Conservation (phyloP, 495 filamentous ascomycete genomes). For the Penicillium longicatenatum region DNA sequence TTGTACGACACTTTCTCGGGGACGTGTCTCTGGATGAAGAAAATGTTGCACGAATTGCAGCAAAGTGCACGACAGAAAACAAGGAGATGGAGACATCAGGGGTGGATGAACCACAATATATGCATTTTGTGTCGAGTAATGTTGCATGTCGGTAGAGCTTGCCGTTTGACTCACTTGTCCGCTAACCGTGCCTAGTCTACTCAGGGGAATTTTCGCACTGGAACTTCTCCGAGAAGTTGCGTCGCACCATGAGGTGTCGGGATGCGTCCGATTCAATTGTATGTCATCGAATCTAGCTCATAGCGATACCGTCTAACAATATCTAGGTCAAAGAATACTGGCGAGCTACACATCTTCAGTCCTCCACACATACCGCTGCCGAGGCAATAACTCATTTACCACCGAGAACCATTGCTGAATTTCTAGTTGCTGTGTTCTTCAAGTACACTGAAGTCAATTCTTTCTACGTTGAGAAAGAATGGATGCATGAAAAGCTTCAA, state of each 20-base stretch:
- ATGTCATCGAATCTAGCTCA: conserved; percentile 2
- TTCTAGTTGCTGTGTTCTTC: conserved; percentile 48
- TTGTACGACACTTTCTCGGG: conserved; percentile 23
- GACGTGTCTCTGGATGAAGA: conserved; percentile 21
- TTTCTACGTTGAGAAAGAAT: conserved; percentile 47
- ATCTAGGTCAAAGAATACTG: conserved; percentile 46
- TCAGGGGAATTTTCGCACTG: conserved; percentile 52
- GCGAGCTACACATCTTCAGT: conserved; percentile 48
- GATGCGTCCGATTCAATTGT: conserved; percentile 32
- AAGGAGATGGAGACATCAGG: conserved; percentile 7
- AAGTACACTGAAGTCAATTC: conserved; percentile 51
- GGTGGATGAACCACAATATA: conserved; percentile 34
- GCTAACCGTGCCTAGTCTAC: conserved; percentile 33
- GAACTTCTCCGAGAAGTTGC: conserved; percentile 49
- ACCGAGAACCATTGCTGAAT: conserved; percentile 47
- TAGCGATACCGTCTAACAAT: neutral
- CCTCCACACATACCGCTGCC: conserved; percentile 32
- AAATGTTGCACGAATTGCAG: conserved; percentile 14
- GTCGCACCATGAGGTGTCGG: conserved; percentile 42
- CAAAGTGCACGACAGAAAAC: conserved; percentile 9
- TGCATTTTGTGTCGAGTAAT: conserved; percentile 45
- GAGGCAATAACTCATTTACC: conserved; percentile 43
- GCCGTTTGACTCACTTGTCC: neutral
- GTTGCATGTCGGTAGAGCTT: conserved; percentile 36
- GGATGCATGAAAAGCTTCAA: conserved; percentile 43